A percentile compares a stretch with the other conserved stretches of the same genome.
Conservation (phyloP, 192 early-diverging fungal genomes). For the Geranomyces variabilis region DNA sequence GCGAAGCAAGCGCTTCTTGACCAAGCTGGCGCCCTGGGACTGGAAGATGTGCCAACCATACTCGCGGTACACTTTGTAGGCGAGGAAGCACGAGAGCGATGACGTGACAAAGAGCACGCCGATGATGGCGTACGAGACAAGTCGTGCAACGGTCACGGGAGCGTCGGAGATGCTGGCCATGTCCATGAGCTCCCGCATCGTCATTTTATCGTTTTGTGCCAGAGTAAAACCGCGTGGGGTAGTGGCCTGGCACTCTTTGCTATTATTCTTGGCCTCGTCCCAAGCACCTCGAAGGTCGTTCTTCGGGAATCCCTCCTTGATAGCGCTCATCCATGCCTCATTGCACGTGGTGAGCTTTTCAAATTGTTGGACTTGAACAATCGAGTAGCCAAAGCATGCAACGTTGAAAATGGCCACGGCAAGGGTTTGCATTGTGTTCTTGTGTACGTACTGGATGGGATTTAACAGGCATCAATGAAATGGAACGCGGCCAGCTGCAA, state of each 20-base stretch:
- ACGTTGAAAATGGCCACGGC: constrained; percentile 38
- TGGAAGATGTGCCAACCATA: constrained; percentile 47
- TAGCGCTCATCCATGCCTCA: background rate
- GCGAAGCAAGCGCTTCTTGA: constrained; percentile 39
- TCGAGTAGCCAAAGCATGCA: constrained; percentile 32
- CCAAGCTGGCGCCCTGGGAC: constrained; percentile 44
- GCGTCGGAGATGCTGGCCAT: background rate
- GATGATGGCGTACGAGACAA: constrained; percentile 27
- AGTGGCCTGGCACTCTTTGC: background rate
- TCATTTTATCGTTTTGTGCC: too few relatives aligned
- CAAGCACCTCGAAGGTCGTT: background rate
- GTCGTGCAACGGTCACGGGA: background rate
- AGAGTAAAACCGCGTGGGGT: background rate
- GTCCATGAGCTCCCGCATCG: background rate
- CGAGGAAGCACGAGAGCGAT: constrained; percentile 22
- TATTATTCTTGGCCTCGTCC: background rate
- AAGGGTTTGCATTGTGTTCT: constrained; percentile 40
- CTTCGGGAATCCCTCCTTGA: background rate
- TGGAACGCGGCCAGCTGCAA: background rate
- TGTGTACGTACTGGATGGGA: constrained; percentile 7
- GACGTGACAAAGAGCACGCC: constrained; percentile 25
- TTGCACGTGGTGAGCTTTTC: background rate
- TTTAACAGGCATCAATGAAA: background rate
- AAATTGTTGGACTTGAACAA: constrained; percentile 18
- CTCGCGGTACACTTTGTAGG: constrained; percentile 39